Evolutionary conservation across 495 filamentous ascomycete species (phyloP).

Genomic region (Eremomyces bilateralis): DNA sequence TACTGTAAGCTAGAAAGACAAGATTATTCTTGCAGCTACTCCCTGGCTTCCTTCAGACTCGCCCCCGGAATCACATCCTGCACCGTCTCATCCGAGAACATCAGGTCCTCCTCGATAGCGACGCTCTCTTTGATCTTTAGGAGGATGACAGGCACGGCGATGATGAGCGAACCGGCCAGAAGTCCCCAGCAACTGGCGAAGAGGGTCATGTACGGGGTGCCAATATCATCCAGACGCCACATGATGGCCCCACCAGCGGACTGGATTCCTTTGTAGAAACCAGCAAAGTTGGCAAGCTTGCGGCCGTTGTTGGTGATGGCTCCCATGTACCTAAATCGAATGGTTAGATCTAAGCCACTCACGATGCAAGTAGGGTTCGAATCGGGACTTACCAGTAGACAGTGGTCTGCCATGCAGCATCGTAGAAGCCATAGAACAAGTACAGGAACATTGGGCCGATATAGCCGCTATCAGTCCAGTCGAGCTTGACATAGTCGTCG

Average conservation of each 20-base stretch:
- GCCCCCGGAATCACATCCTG: no score
- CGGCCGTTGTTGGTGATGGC: slow-evolving; percentile 76
- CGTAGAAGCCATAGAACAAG: slow-evolving; percentile 84
- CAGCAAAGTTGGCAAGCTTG: slow-evolving; percentile 79
- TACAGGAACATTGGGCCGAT: slow-evolving; percentile 76
- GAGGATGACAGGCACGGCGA: slow-evolving; percentile 63
- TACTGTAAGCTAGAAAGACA: no score
- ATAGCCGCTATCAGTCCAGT: slow-evolving; percentile 47
- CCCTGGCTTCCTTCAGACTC: no score
- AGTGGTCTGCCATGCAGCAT: slow-evolving; percentile 67
- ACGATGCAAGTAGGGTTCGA: no score
- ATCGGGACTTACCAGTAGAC: slow-evolving; percentile 69
- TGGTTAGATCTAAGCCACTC: background rate
- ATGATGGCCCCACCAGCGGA: slow-evolving; percentile 79
- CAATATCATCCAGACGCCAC: slow-evolving; percentile 46
- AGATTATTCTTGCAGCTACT: no score
- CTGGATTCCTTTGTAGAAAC: slow-evolving; percentile 96
- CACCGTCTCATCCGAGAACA: slow-evolving; percentile 60
- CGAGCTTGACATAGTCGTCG: slow-evolving; percentile 22
- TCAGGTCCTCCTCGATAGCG: slow-evolving; percentile 53
- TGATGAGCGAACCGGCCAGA: slow-evolving; percentile 43
- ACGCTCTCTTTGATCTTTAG: slow-evolving; percentile 55
- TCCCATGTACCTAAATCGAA: slow-evolving; percentile 55
- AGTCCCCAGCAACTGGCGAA: slow-evolving; percentile 45
- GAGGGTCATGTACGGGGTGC: slow-evolving; percentile 35